A percentile compares a stretch with the other conserved stretches of the same genome.
These are phyloP conservation scores for Suhomyces faveliae DNA, from an alignment of 805 yeast genomes.

Conservation along the genomic window DNA sequence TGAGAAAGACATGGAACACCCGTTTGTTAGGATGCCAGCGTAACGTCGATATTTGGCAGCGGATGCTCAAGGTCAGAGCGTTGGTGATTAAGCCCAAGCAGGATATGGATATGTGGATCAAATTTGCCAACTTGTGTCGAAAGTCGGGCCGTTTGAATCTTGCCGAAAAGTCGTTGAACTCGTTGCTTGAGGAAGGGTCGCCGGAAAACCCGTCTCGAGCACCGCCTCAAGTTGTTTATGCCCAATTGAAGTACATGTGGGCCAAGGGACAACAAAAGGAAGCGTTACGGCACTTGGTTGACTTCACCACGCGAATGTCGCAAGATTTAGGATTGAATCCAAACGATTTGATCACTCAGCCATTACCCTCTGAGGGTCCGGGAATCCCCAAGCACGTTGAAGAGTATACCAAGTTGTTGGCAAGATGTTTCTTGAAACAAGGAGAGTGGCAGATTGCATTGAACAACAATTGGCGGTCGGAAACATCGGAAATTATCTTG, in stretches of 20 bases:
- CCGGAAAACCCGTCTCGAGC: slow-evolving; percentile 69
- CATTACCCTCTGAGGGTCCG: slow-evolving; percentile 70
- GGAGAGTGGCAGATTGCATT: slow-evolving; percentile 97
- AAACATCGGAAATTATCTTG: slow-evolving; percentile 74
- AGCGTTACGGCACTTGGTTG: slow-evolving; percentile 81
- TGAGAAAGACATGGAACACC: slow-evolving; percentile 92
- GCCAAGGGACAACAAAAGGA: slow-evolving; percentile 86
- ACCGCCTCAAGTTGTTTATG: slow-evolving; percentile 95
- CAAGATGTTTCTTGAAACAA: slow-evolving; percentile 93
- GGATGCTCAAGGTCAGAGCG: slow-evolving; percentile 90
- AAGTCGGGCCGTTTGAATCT: slow-evolving; percentile 89
- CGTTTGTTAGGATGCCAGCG: slow-evolving; percentile 91
- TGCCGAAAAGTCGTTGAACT: slow-evolving; percentile 87
- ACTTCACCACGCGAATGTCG: slow-evolving; percentile 88
- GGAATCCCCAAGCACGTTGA: slow-evolving; percentile 74
- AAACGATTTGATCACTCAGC: slow-evolving; percentile 82
- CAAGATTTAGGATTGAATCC: slow-evolving; percentile 84
- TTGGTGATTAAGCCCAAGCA: slow-evolving; percentile 92
- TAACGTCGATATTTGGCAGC: slow-evolving; percentile 98
- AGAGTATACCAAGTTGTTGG: slow-evolving; percentile 79
- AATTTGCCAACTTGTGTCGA: slow-evolving; percentile 93
- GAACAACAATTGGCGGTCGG: slow-evolving; percentile 75
- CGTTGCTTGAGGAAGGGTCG: slow-evolving; percentile 72
- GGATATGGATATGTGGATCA: slow-evolving; percentile 97
- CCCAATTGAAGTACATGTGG: slow-evolving; percentile 96